Percentiles rank a stretch among this genome's conserved stretches.
Conservation (phyloP, 495 filamentous ascomycete species). For the Lepraria neglecta region DNA sequence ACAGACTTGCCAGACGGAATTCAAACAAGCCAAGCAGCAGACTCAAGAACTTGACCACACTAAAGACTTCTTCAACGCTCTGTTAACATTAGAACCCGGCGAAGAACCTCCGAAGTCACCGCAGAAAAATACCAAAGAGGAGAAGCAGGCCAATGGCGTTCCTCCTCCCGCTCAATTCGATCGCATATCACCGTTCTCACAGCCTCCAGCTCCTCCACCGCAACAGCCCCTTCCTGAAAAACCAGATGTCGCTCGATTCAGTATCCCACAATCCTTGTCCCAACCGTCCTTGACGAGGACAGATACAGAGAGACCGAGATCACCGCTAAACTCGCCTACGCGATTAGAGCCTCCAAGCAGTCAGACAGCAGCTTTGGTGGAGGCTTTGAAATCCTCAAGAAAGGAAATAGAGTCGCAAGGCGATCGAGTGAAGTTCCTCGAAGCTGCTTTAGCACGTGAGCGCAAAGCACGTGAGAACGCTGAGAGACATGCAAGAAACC, state of each 20-base stretch:
- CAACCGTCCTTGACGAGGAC: slow-evolving; percentile 59
- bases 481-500: slow-evolving; percentile 70
- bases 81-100: slow-evolving; percentile 66
- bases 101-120: slow-evolving; percentile 49
- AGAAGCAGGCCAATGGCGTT: slow-evolving; percentile 41
- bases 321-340: slow-evolving; percentile 53
- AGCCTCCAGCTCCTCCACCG: slow-evolving; percentile 85
- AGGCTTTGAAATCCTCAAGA: slow-evolving; percentile 71
- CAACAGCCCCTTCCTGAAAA: slow-evolving; percentile 88
- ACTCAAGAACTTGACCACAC: slow-evolving; percentile 76
- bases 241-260: slow-evolving; percentile 58
- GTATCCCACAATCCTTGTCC: slow-evolving; percentile 37
- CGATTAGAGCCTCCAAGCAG: slow-evolving; percentile 58
- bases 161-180: slow-evolving; percentile 51
- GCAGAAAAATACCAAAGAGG: slow-evolving; percentile 38
- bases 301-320: slow-evolving; percentile 67
- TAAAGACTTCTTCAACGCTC: slow-evolving; percentile 66
- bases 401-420: slow-evolving; percentile 75
- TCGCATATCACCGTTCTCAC: slow-evolving; percentile 62
- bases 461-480: slow-evolving; percentile 72
- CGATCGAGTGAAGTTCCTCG: slow-evolving; percentile 71
- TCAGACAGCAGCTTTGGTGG: slow-evolving; percentile 72
- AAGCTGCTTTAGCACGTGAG: slow-evolving; percentile 71
- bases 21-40: slow-evolving; percentile 81
- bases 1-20: slow-evolving; percentile 56